Conservation (phyloP, 306 rosid species). For the Senna tora region DNA sequence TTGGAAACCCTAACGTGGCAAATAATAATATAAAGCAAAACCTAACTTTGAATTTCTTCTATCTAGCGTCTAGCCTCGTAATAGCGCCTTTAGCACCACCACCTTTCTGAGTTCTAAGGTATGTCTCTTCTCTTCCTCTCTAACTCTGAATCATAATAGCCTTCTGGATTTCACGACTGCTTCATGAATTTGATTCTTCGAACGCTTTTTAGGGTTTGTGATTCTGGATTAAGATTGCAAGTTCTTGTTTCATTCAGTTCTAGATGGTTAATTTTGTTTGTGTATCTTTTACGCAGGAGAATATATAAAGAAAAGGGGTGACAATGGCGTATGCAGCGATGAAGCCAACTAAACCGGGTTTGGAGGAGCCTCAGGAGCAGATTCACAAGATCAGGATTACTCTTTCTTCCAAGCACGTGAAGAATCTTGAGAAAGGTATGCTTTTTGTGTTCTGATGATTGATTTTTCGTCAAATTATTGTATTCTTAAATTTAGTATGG, state of each 20-base stretch:
- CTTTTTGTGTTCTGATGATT: background rate
- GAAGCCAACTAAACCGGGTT: constrained; percentile 77
- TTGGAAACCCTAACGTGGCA: background rate
- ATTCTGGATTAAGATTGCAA: background rate
- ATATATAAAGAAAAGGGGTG: background rate
- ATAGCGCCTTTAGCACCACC: background rate
- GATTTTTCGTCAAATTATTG: background rate
- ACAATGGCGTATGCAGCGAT: constrained; percentile 75
- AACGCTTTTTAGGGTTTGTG: background rate
- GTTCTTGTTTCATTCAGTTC: background rate
- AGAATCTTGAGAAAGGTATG: constrained; percentile 81
- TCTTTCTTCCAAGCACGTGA: constrained; percentile 81
- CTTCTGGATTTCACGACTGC: background rate
- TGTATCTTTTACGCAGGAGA: background rate
- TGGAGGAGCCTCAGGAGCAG: constrained; percentile 72
- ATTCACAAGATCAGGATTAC: constrained; percentile 88
- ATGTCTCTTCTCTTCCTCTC: background rate
- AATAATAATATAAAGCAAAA: no score
- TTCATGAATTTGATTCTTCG: no score
- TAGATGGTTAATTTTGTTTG: background rate
- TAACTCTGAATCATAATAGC: background rate
- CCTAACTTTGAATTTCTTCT: background rate
- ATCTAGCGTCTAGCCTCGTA: background rate
- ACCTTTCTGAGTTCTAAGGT: background rate
- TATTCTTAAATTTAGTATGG: no score